A percentile compares a stretch with the other conserved stretches of the same genome.
These are phyloP conservation scores for Hypoxylon trugodes DNA, from an alignment of 495 filamentous ascomycete genomes.

Conservation along the genomic window DNA sequence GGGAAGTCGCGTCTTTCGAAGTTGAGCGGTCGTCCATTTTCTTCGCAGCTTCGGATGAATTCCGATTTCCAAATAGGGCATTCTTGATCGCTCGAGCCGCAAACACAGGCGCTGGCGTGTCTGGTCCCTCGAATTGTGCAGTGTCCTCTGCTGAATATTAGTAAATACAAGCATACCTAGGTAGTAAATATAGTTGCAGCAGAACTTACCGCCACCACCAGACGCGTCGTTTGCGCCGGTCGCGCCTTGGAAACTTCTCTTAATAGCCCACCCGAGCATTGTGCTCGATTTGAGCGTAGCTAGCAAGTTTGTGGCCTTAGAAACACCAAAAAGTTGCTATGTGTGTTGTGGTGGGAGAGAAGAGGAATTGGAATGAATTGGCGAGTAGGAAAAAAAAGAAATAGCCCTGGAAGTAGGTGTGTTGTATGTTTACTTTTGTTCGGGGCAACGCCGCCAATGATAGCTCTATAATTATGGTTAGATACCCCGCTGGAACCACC, in stretches of 20 bases:
- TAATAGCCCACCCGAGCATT: slow-evolving; percentile 67
- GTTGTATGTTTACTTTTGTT: no score
- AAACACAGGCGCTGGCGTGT: slow-evolving; percentile 94
- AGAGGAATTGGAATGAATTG: not conserved
- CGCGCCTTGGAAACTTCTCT: slow-evolving; percentile 47
- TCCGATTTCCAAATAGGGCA: slow-evolving; percentile 88
- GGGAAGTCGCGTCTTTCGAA: slow-evolving; percentile 21
- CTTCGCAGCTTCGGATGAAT: slow-evolving; percentile 25
- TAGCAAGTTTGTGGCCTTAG: no score
- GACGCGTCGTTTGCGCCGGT: slow-evolving; percentile 44
- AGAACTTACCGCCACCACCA: slow-evolving; percentile 37
- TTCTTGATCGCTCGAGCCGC: slow-evolving; percentile 92
- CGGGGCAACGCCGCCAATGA: no score
- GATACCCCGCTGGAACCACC: no score
- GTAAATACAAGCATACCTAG: slow-evolving; percentile 3
- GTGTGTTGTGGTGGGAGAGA: not conserved
- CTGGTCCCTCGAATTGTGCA: slow-evolving; percentile 71
- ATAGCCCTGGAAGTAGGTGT: no score
- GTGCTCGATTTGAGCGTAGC: slow-evolving; percentile 32
- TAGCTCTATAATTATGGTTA: no score
- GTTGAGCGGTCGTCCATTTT: slow-evolving; percentile 9
- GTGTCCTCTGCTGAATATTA: slow-evolving; percentile 50
- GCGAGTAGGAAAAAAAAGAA: no score
- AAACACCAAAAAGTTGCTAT: not conserved
- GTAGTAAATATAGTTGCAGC: not conserved